Evolutionary conservation across 305 asterid species (phyloP).

Genomic region (Vinca major): DNA sequence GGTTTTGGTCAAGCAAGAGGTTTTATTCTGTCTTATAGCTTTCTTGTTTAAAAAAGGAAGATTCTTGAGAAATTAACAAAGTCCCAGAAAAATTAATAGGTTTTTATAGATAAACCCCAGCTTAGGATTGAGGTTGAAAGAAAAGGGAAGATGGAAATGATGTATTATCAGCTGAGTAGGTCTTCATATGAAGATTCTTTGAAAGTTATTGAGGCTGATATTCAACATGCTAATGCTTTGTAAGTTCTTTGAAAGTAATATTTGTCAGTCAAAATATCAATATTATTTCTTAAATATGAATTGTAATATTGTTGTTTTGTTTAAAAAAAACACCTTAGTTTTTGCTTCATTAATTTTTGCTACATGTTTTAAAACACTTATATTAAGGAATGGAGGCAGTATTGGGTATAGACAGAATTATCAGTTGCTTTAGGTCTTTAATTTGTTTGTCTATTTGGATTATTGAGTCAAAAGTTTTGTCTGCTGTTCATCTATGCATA

Average conservation of each 20-base stretch:
- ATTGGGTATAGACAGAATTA: too few relatives aligned
- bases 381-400: too few relatives aligned
- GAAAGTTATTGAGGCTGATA: conserved; percentile 70
- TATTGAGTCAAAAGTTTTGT: neutral
- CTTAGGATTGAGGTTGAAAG: neutral
- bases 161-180: conserved; percentile 60
- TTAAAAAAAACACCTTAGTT: too few relatives aligned
- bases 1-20: conserved; percentile 20
- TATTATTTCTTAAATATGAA: too few relatives aligned
- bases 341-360: too few relatives aligned
- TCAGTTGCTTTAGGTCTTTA: neutral
- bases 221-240: conserved; percentile 79
- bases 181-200: conserved; percentile 57
- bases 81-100: neutral
- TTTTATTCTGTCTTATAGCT: conserved; percentile 19
- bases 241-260: too few relatives aligned
- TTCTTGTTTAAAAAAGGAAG: conserved; percentile 15
- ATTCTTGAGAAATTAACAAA: conserved; percentile 22
- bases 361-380: too few relatives aligned
- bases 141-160: conserved; percentile 39
- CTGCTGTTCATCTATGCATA: neutral
- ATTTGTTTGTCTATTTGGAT: neutral
- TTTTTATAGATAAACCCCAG: neutral
- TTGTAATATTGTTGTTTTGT: too few relatives aligned
- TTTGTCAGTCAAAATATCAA: too few relatives aligned